phyloP scores from a whole-genome alignment of 2,329 filamentous ascomycete genomes.

The Cladosporium sp. region DNA sequence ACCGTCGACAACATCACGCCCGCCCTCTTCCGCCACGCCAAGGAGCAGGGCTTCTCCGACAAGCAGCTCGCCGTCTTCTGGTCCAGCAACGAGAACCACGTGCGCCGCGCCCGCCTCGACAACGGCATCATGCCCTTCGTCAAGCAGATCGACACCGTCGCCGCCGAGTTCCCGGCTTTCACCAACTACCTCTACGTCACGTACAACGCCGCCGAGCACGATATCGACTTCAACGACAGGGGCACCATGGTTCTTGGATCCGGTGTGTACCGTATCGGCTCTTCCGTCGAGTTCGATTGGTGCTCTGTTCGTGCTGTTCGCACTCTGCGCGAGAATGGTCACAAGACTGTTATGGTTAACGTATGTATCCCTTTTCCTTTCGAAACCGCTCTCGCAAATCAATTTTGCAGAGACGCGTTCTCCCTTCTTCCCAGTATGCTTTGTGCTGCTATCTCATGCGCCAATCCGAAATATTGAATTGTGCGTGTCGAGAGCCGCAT shows the following conservation, averaged over 20 bases:
- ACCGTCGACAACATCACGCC: constrained; percentile 58
- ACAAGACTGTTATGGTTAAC: constrained; percentile 97
- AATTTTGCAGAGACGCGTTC: too few species aligned
- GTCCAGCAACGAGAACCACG: constrained; percentile 88
- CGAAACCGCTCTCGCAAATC: too few species aligned
- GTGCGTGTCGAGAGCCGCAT: background rate
- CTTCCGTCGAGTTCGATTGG: constrained; percentile 98
- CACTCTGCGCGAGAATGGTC: constrained; percentile 75
- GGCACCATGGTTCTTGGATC: constrained; percentile 96
- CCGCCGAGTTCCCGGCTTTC: constrained; percentile 88
- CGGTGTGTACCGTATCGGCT: constrained; percentile 94
- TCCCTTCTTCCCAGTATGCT: too few species aligned
- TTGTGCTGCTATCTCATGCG: background rate
- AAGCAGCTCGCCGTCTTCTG: constrained; percentile 90
- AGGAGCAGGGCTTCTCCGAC: constrained; percentile 92
- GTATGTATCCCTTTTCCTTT: constrained; percentile 23
- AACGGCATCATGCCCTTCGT: constrained; percentile 82
- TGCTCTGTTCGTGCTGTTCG: constrained; percentile 93
- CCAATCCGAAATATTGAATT: background rate
- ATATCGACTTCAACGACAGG: constrained; percentile 79
- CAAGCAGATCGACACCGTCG: constrained; percentile 98
- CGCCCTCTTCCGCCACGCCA: constrained; percentile 72
- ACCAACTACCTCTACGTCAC: constrained; percentile 98
- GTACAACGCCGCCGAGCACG: constrained; percentile 85
- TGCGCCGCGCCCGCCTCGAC: constrained; percentile 80